These are phyloP conservation scores for Calophaca sinica DNA, from an alignment of 306 rosid species.

Conservation along the genomic window DNA sequence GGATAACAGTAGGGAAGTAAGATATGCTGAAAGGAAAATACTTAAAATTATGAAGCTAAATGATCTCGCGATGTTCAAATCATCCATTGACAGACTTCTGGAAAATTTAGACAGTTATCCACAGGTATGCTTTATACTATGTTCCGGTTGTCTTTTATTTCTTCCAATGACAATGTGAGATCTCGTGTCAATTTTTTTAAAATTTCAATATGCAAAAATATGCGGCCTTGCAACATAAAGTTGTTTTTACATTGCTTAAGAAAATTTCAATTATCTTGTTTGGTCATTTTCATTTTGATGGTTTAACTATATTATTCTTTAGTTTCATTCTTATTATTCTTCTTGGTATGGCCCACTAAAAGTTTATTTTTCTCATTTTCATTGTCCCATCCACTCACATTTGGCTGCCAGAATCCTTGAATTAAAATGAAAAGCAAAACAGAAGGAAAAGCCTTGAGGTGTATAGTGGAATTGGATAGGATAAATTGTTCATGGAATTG, in stretches of 20 bases:
- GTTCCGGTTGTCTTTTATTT: slow-evolving; percentile 14
- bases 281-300: slow-evolving; percentile 28
- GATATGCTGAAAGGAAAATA: slow-evolving; percentile 67
- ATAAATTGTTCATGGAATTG: background rate
- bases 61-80: slow-evolving; percentile 57
- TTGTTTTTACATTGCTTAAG: slow-evolving; percentile 23
- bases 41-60: slow-evolving; percentile 70
- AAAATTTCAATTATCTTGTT: slow-evolving; percentile 21
- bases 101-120: slow-evolving; percentile 64
- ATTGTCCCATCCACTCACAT: slow-evolving; percentile 12
- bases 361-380: background rate
- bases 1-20: slow-evolving; percentile 60
- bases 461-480: background rate
- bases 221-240: background rate
- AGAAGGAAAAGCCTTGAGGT: slow-evolving; percentile 21
- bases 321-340: slow-evolving; percentile 9
- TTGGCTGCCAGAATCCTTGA: slow-evolving; percentile 33
- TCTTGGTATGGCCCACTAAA: slow-evolving; percentile 15
- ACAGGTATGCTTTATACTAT: slow-evolving; percentile 58
- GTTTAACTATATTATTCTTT: slow-evolving; percentile 32
- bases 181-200: slow-evolving; percentile 21
- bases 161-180: slow-evolving; percentile 14
- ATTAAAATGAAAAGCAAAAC: background rate
- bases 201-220: slow-evolving; percentile 4
- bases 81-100: slow-evolving; percentile 64